A percentile compares a stretch with the other conserved stretches of the same genome.
phyloP scores from a whole-genome alignment of 768 basidiomycete genomes.

The Leccinum rimulosum region DNA sequence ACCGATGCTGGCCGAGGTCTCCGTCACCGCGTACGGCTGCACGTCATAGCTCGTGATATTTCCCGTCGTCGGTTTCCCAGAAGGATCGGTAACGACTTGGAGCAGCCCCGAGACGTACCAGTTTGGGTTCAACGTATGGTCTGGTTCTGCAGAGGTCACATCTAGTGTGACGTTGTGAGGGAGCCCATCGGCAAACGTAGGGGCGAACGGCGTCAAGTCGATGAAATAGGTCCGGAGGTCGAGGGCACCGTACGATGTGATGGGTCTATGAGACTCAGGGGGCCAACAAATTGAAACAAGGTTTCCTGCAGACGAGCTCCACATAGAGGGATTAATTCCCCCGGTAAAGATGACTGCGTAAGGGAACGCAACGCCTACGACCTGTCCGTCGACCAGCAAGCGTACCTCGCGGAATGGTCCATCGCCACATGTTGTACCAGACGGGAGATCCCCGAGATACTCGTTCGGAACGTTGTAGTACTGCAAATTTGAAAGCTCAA shows the following conservation, averaged over 20 bases:
- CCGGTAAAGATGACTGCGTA: constrained; percentile 70
- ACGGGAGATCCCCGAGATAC: constrained; percentile 54
- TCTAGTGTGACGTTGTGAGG: constrained; percentile 72
- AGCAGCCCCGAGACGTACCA: constrained; percentile 75
- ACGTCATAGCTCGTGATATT: too few relatives aligned
- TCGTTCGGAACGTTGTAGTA: constrained; percentile 67
- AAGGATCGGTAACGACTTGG: constrained; percentile 67
- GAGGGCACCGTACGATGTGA: constrained; percentile 72
- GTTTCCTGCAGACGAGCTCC: constrained; percentile 36
- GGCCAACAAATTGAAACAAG: not conserved
- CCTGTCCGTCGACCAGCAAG: constrained; percentile 50
- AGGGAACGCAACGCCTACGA: constrained; percentile 59
- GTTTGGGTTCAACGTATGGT: constrained; percentile 66
- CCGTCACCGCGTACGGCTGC: too few relatives aligned
- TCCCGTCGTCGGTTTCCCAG: constrained; percentile 63
- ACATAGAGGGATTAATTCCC: constrained; percentile 64
- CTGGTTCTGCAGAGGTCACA: constrained; percentile 64
- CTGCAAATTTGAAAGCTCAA: constrained; percentile 32
- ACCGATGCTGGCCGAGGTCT: too few relatives aligned
- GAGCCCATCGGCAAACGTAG: constrained; percentile 63
- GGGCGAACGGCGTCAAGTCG: constrained; percentile 76
- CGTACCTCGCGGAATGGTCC: constrained; percentile 67
- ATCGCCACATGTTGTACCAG: constrained; percentile 42
- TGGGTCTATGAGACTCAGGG: constrained; percentile 45
- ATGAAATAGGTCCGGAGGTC: constrained; percentile 77